A percentile compares a stretch with the other conserved stretches of the same genome.
phyloP scores from a whole-genome alignment of 768 basidiomycete species.

The Russula sp. region DNA sequence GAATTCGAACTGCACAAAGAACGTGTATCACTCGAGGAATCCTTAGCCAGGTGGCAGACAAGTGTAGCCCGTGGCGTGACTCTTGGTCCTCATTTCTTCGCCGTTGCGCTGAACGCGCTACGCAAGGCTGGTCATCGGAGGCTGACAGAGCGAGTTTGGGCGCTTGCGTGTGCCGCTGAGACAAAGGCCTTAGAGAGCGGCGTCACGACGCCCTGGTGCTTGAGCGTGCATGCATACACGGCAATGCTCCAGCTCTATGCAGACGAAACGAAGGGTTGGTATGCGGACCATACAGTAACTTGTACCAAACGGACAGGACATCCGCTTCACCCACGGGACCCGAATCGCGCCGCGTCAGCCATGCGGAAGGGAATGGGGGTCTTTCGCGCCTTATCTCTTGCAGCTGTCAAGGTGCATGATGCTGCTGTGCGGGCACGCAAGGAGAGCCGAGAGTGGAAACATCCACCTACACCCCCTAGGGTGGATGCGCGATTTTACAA shows the following conservation, averaged over 20 bases:
- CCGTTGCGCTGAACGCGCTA: slow-evolving; percentile 58
- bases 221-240: slow-evolving; percentile 68
- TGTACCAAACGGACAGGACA: background rate
- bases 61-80: slow-evolving; percentile 7
- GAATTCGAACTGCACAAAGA: slow-evolving; percentile 39
- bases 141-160: slow-evolving; percentile 63
- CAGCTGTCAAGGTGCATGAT: slow-evolving; percentile 8
- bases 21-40: background rate
- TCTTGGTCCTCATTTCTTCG: slow-evolving; percentile 61
- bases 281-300: slow-evolving; percentile 14
- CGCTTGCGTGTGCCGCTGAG: slow-evolving; percentile 58
- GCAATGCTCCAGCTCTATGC: slow-evolving; percentile 65
- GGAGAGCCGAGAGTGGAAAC: slow-evolving; percentile 5
- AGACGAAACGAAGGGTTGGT: slow-evolving; percentile 40
- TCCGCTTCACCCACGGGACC: background rate
- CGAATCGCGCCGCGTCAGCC: background rate
- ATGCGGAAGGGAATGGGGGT: slow-evolving; percentile 17
- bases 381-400: slow-evolving; percentile 12
- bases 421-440: background rate
- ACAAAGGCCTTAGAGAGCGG: slow-evolving; percentile 46
- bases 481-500: slow-evolving; percentile 70
- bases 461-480: background rate
- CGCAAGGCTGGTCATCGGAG: slow-evolving; percentile 52
- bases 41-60: slow-evolving; percentile 7
- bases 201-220: slow-evolving; percentile 51